These are phyloP conservation scores for Thuidium tamariscinum DNA, from an alignment of 225 moss, liverwort and hornwort species.

Conservation along the genomic window DNA sequence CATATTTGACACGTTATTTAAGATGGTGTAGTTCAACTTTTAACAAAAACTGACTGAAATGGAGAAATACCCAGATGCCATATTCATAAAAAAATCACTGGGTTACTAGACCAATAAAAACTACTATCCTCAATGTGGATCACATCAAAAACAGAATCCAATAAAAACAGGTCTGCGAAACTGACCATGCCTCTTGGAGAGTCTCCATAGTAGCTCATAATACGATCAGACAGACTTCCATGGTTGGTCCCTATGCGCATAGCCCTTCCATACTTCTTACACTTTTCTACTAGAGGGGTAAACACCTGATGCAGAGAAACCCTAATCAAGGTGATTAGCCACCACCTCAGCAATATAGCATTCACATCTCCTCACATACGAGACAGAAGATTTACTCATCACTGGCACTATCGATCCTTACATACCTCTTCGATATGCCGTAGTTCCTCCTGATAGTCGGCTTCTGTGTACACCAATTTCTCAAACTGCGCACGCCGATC, in stretches of 20 bases:
- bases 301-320: conserved; percentile 40
- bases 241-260: conserved; percentile 96
- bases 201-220: conserved; percentile 99
- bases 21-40: background rate
- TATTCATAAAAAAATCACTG: background rate
- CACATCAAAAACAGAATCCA: background rate
- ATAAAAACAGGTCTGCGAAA: background rate
- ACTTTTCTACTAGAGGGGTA: conserved; percentile 85
- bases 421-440: conserved; percentile 77
- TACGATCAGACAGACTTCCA: conserved; percentile 95
- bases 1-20: background rate
- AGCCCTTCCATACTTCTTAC: conserved; percentile 86
- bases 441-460: conserved; percentile 69
- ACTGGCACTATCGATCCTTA: background rate
- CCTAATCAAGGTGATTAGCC: background rate
- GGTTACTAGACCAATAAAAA: background rate
- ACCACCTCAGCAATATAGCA: background rate
- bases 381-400: background rate
- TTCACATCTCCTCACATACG: background rate
- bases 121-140: background rate
- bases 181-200: conserved; percentile 96
- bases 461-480: conserved; percentile 72
- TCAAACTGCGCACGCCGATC: conserved; percentile 96
- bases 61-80: background rate
- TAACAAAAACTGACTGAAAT: background rate